Percentiles rank a stretch among this genome's conserved stretches.
Evolutionary conservation across 2,329 filamentous ascomycete species (phyloP).

Genomic region (Ascochyta koolunga): DNA sequence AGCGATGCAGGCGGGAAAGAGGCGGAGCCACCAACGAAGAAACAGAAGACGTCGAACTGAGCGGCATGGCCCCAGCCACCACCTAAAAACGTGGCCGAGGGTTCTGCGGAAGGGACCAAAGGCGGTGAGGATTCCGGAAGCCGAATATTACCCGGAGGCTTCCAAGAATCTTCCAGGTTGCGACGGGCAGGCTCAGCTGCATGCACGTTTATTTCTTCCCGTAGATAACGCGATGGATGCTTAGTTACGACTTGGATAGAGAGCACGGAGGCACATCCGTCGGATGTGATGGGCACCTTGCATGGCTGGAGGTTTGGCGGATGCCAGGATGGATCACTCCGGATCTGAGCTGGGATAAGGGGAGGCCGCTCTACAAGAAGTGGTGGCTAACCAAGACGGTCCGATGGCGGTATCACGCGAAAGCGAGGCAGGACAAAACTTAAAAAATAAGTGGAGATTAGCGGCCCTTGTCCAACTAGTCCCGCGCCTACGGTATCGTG

Average conservation of each 20-base stretch:
- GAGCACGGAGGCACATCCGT: constrained; percentile 29
- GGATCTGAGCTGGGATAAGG: constrained; percentile 25
- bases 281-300: constrained; percentile 18
- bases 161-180: constrained; percentile 28
- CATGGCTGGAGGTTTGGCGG: constrained; percentile 21
- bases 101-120: constrained; percentile 1
- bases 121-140: constrained; percentile 14
- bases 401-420: constrained; percentile 28
- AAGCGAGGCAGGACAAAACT: constrained; percentile 27
- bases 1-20: constrained; percentile 57
- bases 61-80: constrained; percentile 7
- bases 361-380: constrained; percentile 13
- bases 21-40: constrained; percentile 68
- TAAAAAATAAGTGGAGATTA: constrained; percentile 37
- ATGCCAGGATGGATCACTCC: constrained; percentile 23
- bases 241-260: constrained; percentile 2
- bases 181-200: constrained; percentile 28
- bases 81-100: constrained; percentile 5
- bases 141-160: constrained; percentile 27
- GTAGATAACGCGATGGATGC: constrained; percentile 12
- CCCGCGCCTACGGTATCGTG: constrained; percentile 22
- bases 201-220: constrained; percentile 24
- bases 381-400: constrained; percentile 28
- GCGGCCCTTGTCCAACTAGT: constrained; percentile 30
- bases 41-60: constrained; percentile 59